Evolutionary conservation across 352 stramenopile species (phyloP), one percentile per base, ranked within the genome.

Genomic region (Globisporangium rhizosaccharum): DNA sequence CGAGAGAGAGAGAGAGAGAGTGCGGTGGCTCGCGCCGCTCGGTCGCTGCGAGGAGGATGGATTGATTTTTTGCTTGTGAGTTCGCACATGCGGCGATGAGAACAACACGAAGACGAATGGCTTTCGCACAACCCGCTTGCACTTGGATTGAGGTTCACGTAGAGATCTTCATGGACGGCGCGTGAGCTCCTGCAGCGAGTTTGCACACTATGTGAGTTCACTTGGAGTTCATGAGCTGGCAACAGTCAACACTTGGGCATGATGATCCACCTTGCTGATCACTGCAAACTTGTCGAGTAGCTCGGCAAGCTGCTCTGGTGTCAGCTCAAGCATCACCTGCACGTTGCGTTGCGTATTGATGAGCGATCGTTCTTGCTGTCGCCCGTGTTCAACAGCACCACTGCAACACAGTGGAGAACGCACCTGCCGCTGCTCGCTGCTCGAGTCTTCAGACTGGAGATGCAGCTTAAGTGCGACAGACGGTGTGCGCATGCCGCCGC

Each of bases 391-490:
- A 50, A 1, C 44, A 48, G 44, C 10, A 12, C 15, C 15, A 11
- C 44, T 12, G 44, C 44, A 37, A 23, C 3, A 37, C 47, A 49
- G 26, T 25, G 10, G 11, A 1, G 11, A 36, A 55, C 48, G 23
- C 54, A 79, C 71, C 61, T 81, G 59, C 25, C 74, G 66, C 37
- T 83, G 70, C 20, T 62, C 64, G 14, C 64, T 61, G 15, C 63
- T 58, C 42, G 71, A 57, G 37, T 51, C 39, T 25, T 73, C 61
- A 15, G 36, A 30, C 14, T 12, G 39, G 4, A 89, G 50, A 25
- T 72, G 72, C 20, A 90, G 54, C 63, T 90, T 92, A 6, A 92
- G 59, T 14, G 75, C 60, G 5, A 88, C 74, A 0, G 76, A 73
- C 25, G 61, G 63, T 20, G 75, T 60, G 48, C 62, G 65, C n/a